Conservation (phyloP, 2,329 filamentous ascomycete genomes). For the Botryotinia convoluta region DNA sequence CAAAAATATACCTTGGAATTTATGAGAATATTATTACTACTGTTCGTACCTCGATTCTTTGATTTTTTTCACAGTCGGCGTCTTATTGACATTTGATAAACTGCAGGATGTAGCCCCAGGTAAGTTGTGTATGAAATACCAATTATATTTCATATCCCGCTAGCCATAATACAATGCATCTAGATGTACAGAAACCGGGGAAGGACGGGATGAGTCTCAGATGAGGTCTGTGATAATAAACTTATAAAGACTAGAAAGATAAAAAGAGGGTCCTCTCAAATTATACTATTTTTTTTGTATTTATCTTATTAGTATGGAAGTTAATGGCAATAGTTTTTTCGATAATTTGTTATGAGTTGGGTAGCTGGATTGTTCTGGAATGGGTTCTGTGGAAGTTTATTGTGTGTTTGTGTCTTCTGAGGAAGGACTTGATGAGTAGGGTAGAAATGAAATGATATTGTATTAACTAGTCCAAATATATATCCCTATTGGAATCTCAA, state of each 20-base stretch:
- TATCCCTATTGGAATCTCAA: too few species aligned
- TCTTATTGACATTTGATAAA: background rate
- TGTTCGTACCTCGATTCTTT: background rate
- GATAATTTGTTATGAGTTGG: background rate
- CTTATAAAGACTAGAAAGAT: rapidly evolving
- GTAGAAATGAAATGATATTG: too few species aligned
- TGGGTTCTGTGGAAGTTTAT: background rate
- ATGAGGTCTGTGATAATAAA: background rate
- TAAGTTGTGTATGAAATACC: rapidly evolving
- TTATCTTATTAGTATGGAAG: background rate
- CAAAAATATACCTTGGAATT: background rate
- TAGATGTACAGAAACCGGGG: background rate
- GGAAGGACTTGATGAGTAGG: too few species aligned
- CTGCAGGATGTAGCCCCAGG: too few species aligned
- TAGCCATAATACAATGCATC: too few species aligned
- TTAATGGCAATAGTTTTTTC: background rate
- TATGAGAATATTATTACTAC: background rate
- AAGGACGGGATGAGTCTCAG: background rate
- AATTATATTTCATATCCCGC: background rate
- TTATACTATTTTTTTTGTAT: background rate
- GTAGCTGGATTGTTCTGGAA: background rate
- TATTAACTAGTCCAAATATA: too few species aligned
- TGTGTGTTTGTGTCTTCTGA: too few species aligned
- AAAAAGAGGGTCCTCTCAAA: background rate
- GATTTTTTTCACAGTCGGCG: background rate